Base-by-base conservation (phyloP, 2,329 filamentous ascomycete genomes). In the Graphilbum fragrans region DNA sequence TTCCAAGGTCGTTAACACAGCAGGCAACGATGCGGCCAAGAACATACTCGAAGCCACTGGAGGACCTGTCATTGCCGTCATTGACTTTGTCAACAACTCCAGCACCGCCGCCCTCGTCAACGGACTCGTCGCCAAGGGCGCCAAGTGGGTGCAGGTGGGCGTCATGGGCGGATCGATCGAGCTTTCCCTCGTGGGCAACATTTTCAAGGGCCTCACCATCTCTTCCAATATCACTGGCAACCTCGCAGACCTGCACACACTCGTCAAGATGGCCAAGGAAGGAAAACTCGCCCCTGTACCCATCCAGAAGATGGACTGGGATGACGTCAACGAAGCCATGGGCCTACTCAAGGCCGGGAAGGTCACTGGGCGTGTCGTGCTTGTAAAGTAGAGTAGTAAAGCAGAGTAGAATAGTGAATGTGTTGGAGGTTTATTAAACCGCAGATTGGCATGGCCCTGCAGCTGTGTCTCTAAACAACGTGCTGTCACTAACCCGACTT, bases 11-110 rank as follows among this genome's bases (percentile, higher is more conserved):
- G 39, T 45, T 27, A 45, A 45, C 39, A 39, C 37, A 2, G 20
- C 37, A 2, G 33, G 32, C 3, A 5, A 36, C 10, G 49, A 48
- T 11, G 47, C 49, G 3, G 44, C 41, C 32, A 43, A 42, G 9
- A 46, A 44, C 18, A 48, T 54, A 11, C 34, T 43, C n/a, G 49
- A 42, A 35, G 42, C 42, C 4, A 42, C 43, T 11, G 48, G 52
- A 11, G 46, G 41, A 4, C 44, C 33, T 4, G 9, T 43, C 4
- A 11, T 45, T 10, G 43, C 44, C n/a, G 43, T 40, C 20, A 27
- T 45, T n/a, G 44, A 45, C 29, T 45, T 45, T 38, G 43, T 45
- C 29, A 45, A 45, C 38, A 42, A 27, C 43, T 38, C 43, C 1
- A 19, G 14, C 35, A 45, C 43, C 4, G 43, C 43, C 3, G n/a